Evolutionary conservation across 2,329 filamentous ascomycete species (phyloP).

Genomic region (Cadophora malorum): DNA sequence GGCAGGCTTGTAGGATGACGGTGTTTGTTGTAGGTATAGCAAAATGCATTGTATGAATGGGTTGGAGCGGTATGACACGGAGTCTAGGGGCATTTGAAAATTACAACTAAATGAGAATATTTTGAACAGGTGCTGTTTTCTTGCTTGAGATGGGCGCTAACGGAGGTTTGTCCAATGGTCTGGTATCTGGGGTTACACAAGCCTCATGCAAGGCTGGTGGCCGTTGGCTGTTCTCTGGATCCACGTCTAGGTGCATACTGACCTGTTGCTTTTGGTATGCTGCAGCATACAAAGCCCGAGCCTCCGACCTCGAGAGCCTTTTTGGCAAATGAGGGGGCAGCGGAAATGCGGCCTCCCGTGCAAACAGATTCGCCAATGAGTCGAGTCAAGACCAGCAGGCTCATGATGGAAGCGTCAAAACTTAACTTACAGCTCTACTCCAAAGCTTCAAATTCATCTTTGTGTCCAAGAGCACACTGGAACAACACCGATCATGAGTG

Average conservation of each 20-base stretch:
- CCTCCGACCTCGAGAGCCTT: not conserved
- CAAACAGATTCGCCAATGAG: not conserved
- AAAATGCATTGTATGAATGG: not conserved
- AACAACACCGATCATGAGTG: too few relatives aligned
- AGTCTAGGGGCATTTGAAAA: not conserved
- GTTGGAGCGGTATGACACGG: not conserved
- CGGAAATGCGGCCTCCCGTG: not conserved
- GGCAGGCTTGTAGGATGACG: not conserved
- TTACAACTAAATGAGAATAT: not conserved
- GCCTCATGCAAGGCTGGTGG: not conserved
- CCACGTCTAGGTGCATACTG: slow-evolving; percentile 13
- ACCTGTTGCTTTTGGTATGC: not conserved
- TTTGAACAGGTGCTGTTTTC: not conserved
- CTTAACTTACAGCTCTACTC: too few relatives aligned
- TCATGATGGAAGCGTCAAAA: too few relatives aligned
- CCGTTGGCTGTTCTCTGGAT: not conserved
- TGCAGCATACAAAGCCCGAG: slow-evolving; percentile 4
- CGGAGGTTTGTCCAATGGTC: not conserved
- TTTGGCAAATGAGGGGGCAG: not conserved
- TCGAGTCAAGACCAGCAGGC: not conserved
- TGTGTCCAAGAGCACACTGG: not conserved
- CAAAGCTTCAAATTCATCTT: too few relatives aligned
- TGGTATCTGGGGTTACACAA: slow-evolving; percentile 8
- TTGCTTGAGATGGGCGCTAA: not conserved
- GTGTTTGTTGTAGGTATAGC: not conserved